Conservation (phyloP, 1,139 yeast species). For the Wickerhamomyces sp. region DNA sequence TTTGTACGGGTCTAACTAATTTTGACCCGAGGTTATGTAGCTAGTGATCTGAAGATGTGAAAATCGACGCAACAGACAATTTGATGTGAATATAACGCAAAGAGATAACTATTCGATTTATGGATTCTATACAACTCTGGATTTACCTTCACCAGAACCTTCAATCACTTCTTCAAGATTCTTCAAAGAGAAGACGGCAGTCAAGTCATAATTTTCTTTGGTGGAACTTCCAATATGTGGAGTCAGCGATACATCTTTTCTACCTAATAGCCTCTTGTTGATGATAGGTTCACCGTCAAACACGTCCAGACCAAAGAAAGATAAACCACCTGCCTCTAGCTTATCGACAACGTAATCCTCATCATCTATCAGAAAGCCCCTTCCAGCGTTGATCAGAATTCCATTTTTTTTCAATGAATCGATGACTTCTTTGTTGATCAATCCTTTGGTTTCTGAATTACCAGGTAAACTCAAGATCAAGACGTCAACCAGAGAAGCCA, state of each 20-base stretch:
- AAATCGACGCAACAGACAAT: too few relatives aligned
- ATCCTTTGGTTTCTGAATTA: slow-evolving; percentile 49
- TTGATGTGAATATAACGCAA: too few relatives aligned
- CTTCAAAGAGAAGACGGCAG: slow-evolving; percentile 41
- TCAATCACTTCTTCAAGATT: slow-evolving; percentile 39
- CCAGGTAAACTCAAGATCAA: slow-evolving; percentile 69
- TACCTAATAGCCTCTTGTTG: slow-evolving; percentile 41
- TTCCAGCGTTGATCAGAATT: slow-evolving; percentile 70
- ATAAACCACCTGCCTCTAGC: slow-evolving; percentile 54
- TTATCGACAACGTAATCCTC: slow-evolving; percentile 56
- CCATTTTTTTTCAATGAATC: slow-evolving; percentile 38
- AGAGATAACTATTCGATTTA: too few relatives aligned
- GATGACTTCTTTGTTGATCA: slow-evolving; percentile 49
- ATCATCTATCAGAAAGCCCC: slow-evolving; percentile 64
- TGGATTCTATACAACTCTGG: slow-evolving; percentile 28
- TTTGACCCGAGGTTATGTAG: too few relatives aligned
- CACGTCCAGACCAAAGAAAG: slow-evolving; percentile 79
- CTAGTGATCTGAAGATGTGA: too few relatives aligned
- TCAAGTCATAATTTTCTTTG: slow-evolving; percentile 40
- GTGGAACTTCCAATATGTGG: slow-evolving; percentile 83
- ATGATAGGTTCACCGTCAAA: slow-evolving; percentile 69
- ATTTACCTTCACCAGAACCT: slow-evolving; percentile 31
- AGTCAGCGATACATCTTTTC: slow-evolving; percentile 59
- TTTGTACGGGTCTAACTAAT: too few relatives aligned
- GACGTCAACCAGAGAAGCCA: slow-evolving; percentile 39